Conservation (phyloP, 306 rosid species). For the Gastrolobium bilobum region DNA sequence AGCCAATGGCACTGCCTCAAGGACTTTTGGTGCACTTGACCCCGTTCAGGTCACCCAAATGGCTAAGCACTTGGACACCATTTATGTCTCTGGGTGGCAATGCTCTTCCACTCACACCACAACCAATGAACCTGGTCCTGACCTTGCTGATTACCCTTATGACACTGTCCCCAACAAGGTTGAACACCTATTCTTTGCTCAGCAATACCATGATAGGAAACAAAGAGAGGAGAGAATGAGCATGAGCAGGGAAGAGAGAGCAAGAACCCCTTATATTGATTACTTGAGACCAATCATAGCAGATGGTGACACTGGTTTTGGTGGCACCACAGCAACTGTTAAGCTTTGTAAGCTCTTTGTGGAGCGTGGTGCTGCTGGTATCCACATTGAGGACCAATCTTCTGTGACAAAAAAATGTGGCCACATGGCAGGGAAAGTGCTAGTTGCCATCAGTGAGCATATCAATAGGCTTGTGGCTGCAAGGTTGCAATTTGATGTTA, state of each 20-base stretch:
- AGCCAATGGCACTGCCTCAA: constrained; percentile 85
- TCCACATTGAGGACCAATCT: constrained; percentile 96
- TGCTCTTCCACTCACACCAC: constrained; percentile 93
- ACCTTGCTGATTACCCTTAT: constrained; percentile 96
- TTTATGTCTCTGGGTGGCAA: constrained; percentile 99
- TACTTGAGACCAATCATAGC: constrained; percentile 95
- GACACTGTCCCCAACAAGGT: constrained; percentile 99
- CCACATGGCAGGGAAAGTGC: constrained; percentile 97
- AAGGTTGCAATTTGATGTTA: constrained; percentile 91
- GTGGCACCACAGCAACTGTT: constrained; percentile 87
- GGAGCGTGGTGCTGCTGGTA: constrained; percentile 96
- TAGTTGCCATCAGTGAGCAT: constrained; percentile 83
- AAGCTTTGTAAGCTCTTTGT: constrained; percentile 98
- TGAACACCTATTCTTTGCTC: constrained; percentile 91
- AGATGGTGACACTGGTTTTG: constrained; percentile 93
- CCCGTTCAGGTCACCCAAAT: constrained; percentile 96
- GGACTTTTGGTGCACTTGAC: constrained; percentile 97
- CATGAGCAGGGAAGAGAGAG: constrained; percentile 81
- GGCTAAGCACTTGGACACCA: constrained; percentile 91
- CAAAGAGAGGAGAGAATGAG: constrained; percentile 92
- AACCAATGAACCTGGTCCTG: constrained; percentile 97
- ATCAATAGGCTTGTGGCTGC: constrained; percentile 93
- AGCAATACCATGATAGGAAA: constrained; percentile 90
- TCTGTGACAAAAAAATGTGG: constrained; percentile 94
- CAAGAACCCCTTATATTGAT: constrained; percentile 80